phyloP scores from a whole-genome alignment of 305 asterid genomes.

The Fraxinus xanthoxyloides region DNA sequence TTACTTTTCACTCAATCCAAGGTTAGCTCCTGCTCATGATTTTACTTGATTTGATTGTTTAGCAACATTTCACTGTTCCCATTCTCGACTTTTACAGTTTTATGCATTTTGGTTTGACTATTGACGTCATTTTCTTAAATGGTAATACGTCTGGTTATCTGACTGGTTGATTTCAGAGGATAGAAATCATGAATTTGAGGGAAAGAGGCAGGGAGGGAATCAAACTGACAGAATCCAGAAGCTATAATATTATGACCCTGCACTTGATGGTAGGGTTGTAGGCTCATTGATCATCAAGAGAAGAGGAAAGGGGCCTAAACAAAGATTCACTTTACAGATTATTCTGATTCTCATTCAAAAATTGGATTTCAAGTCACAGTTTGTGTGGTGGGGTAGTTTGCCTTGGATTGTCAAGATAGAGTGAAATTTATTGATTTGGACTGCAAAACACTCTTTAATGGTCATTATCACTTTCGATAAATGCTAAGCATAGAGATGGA shows the following conservation, averaged over 20 bases:
- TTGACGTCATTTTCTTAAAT: neutral
- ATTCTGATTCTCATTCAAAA: neutral
- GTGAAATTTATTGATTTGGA: neutral
- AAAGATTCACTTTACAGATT: neutral
- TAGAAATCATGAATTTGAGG: neutral
- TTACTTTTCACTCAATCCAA: constrained; percentile 47
- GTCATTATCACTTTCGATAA: neutral
- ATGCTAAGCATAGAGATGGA: neutral
- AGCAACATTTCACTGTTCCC: neutral
- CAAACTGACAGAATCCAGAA: neutral
- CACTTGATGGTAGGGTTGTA: neutral
- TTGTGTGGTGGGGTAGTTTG: neutral
- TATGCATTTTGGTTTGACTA: neutral
- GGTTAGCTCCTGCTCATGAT: constrained; percentile 24
- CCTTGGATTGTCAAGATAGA: neutral
- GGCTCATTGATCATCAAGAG: neutral
- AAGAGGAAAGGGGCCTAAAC: neutral
- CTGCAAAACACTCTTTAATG: neutral
- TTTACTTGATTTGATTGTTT: neutral
- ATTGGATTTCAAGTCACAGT: neutral
- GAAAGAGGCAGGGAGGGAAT: neutral
- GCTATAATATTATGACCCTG: neutral
- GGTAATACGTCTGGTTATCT: neutral
- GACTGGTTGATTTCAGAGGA: neutral
- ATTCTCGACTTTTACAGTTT: neutral